phyloP scores from a whole-genome alignment of 2,329 filamentous ascomycete species.

The Chaetothyriales sp. region DNA sequence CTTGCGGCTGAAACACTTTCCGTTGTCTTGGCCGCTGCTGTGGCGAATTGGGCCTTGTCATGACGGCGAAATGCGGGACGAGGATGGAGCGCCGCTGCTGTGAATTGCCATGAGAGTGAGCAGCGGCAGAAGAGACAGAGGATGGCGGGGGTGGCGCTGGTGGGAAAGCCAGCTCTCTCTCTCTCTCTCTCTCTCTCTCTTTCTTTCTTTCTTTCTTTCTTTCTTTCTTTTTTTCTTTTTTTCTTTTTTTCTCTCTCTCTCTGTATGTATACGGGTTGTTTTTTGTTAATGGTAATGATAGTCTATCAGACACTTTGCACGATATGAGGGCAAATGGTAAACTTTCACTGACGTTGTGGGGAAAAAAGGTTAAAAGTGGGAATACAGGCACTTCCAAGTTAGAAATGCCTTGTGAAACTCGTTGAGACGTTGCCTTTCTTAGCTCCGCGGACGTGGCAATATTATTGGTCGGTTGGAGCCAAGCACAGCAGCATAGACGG shows the following conservation, averaged over 20 bases:
- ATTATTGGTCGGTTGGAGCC: too few relatives aligned
- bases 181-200: neutral
- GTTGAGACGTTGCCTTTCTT: too few relatives aligned
- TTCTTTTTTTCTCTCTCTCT: neutral
- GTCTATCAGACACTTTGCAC: neutral
- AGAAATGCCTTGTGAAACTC: too few relatives aligned
- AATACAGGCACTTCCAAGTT: too few relatives aligned
- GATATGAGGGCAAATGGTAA: too few relatives aligned
- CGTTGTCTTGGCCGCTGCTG: neutral
- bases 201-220: neutral
- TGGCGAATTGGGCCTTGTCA: neutral
- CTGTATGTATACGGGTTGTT: neutral
- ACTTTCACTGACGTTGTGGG: too few relatives aligned
- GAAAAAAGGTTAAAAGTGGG: too few relatives aligned
- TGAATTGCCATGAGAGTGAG: neutral
- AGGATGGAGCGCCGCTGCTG: neutral
- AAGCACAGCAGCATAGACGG: too few relatives aligned
- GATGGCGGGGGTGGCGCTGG: too few relatives aligned
- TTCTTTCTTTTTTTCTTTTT: too few relatives aligned
- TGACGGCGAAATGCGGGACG: neutral
- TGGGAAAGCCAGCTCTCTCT: neutral
- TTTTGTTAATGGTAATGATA: neutral
- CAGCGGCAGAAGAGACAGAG: neutral
- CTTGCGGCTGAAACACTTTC: constrained; percentile 40
- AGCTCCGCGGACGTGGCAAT: too few relatives aligned